These are phyloP conservation scores for Alternaria tenuissima DNA, from an alignment of 2,329 filamentous ascomycete genomes.

Conservation along the genomic window DNA sequence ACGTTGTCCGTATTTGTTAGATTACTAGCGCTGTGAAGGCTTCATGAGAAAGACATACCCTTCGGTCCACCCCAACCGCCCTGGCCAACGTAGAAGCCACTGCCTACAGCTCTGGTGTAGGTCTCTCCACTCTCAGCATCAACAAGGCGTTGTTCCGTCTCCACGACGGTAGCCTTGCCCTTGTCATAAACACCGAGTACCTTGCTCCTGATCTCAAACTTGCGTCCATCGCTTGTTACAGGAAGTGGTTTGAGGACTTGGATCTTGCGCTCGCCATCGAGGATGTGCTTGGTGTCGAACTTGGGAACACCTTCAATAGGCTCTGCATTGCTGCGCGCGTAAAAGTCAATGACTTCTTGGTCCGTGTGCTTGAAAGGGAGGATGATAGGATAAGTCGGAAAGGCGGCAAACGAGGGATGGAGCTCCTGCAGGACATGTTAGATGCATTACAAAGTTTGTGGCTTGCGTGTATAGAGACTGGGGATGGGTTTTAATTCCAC, in stretches of 20 bases:
- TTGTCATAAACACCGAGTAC: conserved; percentile 91
- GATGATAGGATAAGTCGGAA: conserved; percentile 87
- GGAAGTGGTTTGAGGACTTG: conserved; percentile 80
- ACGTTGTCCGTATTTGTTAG: background rate
- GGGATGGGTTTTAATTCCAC: background rate
- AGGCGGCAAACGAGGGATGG: conserved; percentile 84
- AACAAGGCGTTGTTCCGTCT: conserved; percentile 79
- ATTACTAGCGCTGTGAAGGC: background rate
- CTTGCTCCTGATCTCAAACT: conserved; percentile 79
- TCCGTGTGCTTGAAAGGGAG: conserved; percentile 82
- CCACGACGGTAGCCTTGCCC: conserved; percentile 81
- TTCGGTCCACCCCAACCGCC: conserved; percentile 90
- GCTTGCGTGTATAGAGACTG: background rate
- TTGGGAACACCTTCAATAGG: conserved; percentile 79
- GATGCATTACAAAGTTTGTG: background rate
- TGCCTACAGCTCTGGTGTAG: conserved; percentile 74
- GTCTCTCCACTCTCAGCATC: conserved; percentile 73
- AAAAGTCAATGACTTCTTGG: conserved; percentile 85
- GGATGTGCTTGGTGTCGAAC: conserved; percentile 75
- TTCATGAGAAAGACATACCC: conserved; percentile 58
- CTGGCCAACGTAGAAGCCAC: conserved; percentile 81
- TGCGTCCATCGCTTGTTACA: conserved; percentile 71
- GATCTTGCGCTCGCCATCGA: conserved; percentile 85
- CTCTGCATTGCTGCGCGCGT: conserved; percentile 70
- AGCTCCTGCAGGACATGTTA: conserved; percentile 70